Evolutionary conservation across 371 early-diverging fungal genomes (phyloP), one percentile per base, ranked within the genome.

Genomic region (Lichtheimia corymbifera): DNA sequence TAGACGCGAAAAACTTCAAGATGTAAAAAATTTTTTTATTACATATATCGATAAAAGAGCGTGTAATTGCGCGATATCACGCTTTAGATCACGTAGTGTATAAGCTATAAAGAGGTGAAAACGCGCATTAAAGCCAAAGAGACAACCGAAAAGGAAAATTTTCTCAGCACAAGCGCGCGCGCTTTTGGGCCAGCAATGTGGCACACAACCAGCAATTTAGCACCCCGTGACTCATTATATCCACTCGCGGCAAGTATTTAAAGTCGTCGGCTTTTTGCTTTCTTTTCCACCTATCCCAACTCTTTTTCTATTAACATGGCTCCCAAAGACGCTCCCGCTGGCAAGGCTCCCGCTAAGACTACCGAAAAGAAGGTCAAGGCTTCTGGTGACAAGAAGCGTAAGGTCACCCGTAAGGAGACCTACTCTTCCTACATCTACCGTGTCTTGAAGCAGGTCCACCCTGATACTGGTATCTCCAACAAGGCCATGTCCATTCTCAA

Each of bases 401-500:
- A 75, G 68, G 70, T 71, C 56, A 60, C 70, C 67, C 85, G 92
- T 65, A 90, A 88, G 72, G 93, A 95, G 77, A 91, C 93, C 67
- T 94, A 91, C 89, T 86, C 90, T 59, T 85, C 92, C 72, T 94
- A 93, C 87, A 94, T 94, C 83, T 93, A 92, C 90, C 91, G 91
- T 83, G 94, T 93, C 65, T 77, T 94, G 72, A 91, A 91, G 83
- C 95, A 94, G 78, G 93, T 93, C 62, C 94, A 93, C 87, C 94
- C 94, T 72, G 94, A 96, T 73, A 93, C 93, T 62, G 96, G 96
- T 83, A 94, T 97, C 86, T 94, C 95, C 83, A 94, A 93, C 94
- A 95, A 95, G 90, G 96, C 96, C 86, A 97, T 97, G 97, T 91
- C 92, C 63, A 96, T 97, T 83, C 84, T 97, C 80, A 96, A 97